phyloP scores from a whole-genome alignment of 2,329 filamentous ascomycete species.

The Epichloe gansuensis region DNA sequence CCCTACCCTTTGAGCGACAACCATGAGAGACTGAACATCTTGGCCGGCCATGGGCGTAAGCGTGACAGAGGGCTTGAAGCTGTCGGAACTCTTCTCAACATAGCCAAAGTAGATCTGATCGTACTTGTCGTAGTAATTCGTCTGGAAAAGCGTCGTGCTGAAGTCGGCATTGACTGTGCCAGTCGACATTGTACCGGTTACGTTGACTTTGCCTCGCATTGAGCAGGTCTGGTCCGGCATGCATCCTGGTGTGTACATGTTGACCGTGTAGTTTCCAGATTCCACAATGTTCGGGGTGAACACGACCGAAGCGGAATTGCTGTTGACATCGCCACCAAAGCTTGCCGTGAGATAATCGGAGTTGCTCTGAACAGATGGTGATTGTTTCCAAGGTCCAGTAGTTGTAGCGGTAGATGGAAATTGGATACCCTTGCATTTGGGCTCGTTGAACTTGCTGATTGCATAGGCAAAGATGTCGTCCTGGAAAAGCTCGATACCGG shows the following conservation, averaged over 20 bases:
- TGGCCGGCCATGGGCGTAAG: slow-evolving; percentile 57
- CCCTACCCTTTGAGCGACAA: slow-evolving; percentile 82
- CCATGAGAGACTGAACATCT: slow-evolving; percentile 45
- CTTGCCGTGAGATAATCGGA: slow-evolving; percentile 66
- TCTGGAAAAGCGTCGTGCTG: slow-evolving; percentile 62
- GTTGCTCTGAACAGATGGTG: slow-evolving; percentile 53
- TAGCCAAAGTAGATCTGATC: slow-evolving; percentile 81
- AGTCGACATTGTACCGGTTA: slow-evolving; percentile 59
- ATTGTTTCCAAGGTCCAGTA: slow-evolving; percentile 62
- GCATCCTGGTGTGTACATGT: slow-evolving; percentile 88
- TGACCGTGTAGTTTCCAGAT: slow-evolving; percentile 83
- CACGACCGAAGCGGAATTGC: slow-evolving; percentile 53
- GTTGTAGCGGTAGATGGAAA: slow-evolving; percentile 50
- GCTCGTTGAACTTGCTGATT: slow-evolving; percentile 78
- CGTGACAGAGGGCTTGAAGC: slow-evolving; percentile 71
- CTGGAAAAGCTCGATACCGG: slow-evolving; percentile 77
- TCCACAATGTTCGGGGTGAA: slow-evolving; percentile 77
- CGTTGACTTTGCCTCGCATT: slow-evolving; percentile 66
- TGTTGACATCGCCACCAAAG: slow-evolving; percentile 40
- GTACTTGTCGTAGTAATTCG: slow-evolving; percentile 94
- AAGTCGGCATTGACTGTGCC: slow-evolving; percentile 33
- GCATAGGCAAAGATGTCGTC: slow-evolving; percentile 80
- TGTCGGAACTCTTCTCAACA: slow-evolving; percentile 59
- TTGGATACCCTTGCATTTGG: slow-evolving; percentile 55
- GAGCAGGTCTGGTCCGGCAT: slow-evolving; percentile 63